phyloP scores from a whole-genome alignment of 2,329 filamentous ascomycete species.

The Diatrype stigma region DNA sequence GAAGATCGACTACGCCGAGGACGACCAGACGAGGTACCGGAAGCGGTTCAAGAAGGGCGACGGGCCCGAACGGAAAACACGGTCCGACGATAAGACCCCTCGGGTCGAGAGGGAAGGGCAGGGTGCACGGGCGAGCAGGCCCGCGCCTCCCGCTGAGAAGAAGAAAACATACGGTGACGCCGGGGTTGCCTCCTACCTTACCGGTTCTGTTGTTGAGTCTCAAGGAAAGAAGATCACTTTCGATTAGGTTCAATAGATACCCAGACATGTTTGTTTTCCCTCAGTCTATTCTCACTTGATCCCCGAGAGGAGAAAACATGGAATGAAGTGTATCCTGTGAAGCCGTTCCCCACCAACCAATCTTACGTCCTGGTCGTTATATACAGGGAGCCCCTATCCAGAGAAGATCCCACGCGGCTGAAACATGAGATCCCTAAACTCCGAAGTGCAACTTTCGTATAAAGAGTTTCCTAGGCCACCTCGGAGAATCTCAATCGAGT shows the following conservation, averaged over 20 bases:
- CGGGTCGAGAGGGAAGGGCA: conserved; percentile 12
- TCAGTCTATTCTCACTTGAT: too few species aligned
- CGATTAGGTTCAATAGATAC: conserved; percentile 46
- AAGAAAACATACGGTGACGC: conserved; percentile 42
- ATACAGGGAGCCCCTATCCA: too few species aligned
- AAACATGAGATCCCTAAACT: too few species aligned
- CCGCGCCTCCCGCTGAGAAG: conserved; percentile 23
- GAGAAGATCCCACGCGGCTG: too few species aligned
- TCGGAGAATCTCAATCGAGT: too few species aligned
- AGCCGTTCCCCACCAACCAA: too few species aligned
- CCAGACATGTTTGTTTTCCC: not conserved
- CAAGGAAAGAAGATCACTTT: conserved; percentile 81
- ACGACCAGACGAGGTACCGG: conserved; percentile 82
- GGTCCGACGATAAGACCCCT: conserved; percentile 17
- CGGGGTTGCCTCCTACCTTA: conserved; percentile 57
- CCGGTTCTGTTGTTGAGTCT: conserved; percentile 72
- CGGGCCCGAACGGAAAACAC: conserved; percentile 37
- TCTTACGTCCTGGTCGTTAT: too few species aligned
- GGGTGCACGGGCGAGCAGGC: conserved; percentile 29
- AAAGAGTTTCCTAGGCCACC: too few species aligned
- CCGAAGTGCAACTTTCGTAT: too few species aligned
- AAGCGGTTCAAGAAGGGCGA: conserved; percentile 86
- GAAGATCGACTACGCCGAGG: conserved; percentile 90
- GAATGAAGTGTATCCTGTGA: too few species aligned
- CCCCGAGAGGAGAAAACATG: too few species aligned